These are phyloP conservation scores for Kwoniella dendrophila DNA, from an alignment of 768 basidiomycete genomes.

Conservation along the genomic window DNA sequence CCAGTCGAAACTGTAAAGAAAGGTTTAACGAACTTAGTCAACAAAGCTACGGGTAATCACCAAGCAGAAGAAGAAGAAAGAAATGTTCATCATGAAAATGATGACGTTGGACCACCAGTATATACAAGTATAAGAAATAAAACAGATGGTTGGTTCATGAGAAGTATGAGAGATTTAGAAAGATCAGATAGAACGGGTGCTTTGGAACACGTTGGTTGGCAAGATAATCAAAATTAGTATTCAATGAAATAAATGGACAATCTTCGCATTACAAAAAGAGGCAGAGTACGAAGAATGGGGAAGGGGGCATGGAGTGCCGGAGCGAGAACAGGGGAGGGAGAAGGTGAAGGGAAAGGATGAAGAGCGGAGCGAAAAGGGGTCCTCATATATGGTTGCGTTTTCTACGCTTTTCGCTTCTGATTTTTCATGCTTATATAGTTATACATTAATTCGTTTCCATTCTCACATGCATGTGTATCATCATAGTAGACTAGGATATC, in stretches of 20 bases:
- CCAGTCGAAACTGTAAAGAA: slow-evolving; percentile 25
- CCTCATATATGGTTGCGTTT: no score
- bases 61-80: background rate
- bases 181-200: slow-evolving; percentile 24
- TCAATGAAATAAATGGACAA: background rate
- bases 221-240: slow-evolving; percentile 4
- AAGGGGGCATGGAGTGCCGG: no score
- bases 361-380: no score
- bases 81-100: background rate
- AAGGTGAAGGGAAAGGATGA: no score
- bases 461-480: no score
- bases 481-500: no score
- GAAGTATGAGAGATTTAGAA: slow-evolving; percentile 39
- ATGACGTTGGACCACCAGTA: slow-evolving; percentile 22
- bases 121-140: slow-evolving; percentile 21
- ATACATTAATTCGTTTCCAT: no score
- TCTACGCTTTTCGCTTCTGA: no score
- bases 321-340: no score
- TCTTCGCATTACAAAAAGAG: background rate
- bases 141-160: slow-evolving; percentile 37
- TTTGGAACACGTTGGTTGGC: slow-evolving; percentile 20
- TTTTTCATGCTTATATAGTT: no score
- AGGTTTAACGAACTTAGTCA: slow-evolving; percentile 24
- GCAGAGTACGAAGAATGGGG: no score
- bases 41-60: slow-evolving; percentile 21